Evolutionary conservation across 1,284 basidiomycete genomes (phyloP).

Genomic region (Microbotryum saponariae): DNA sequence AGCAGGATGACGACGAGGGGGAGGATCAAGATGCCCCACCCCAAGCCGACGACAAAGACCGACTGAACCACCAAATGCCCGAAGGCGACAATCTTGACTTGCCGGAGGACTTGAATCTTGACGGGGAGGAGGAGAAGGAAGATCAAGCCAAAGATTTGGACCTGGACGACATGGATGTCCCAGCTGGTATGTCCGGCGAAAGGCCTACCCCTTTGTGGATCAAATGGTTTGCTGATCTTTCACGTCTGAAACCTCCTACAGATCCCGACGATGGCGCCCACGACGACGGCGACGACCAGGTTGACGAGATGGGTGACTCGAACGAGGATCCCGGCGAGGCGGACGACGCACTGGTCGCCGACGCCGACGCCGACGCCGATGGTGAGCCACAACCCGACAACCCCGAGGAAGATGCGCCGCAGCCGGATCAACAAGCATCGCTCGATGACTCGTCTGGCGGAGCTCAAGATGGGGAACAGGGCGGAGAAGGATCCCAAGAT

Average conservation of each 20-base stretch:
- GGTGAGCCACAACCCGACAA: slow-evolving; percentile 32
- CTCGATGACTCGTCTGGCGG: slow-evolving; percentile 33
- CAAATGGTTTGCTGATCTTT: background rate
- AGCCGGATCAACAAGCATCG: slow-evolving; percentile 6
- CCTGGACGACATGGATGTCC: slow-evolving; percentile 35
- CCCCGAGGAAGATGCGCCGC: slow-evolving; percentile 12
- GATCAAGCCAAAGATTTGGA: slow-evolving; percentile 36
- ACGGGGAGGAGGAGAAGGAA: slow-evolving; percentile 33
- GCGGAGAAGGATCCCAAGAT: slow-evolving; percentile 33
- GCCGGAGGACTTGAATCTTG: slow-evolving; percentile 71
- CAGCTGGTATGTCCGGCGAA: slow-evolving; percentile 2
- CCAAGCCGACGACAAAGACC: slow-evolving; percentile 50
- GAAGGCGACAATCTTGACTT: slow-evolving; percentile 73
- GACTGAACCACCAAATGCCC: slow-evolving; percentile 62
- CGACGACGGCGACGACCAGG: slow-evolving; percentile 37
- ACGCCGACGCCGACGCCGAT: slow-evolving; percentile 22
- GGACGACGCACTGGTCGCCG: slow-evolving; percentile 33
- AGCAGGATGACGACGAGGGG: slow-evolving; percentile 40
- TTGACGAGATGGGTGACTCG: slow-evolving; percentile 36
- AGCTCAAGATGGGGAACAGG: slow-evolving; percentile 35
- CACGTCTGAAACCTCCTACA: background rate
- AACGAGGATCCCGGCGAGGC: slow-evolving; percentile 39
- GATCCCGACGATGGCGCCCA: slow-evolving; percentile 29
- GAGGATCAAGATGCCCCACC: slow-evolving; percentile 48
- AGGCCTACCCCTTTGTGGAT: background rate